phyloP scores from a whole-genome alignment of 345 rosid species.

The Arabidopsis arenosa region DNA sequence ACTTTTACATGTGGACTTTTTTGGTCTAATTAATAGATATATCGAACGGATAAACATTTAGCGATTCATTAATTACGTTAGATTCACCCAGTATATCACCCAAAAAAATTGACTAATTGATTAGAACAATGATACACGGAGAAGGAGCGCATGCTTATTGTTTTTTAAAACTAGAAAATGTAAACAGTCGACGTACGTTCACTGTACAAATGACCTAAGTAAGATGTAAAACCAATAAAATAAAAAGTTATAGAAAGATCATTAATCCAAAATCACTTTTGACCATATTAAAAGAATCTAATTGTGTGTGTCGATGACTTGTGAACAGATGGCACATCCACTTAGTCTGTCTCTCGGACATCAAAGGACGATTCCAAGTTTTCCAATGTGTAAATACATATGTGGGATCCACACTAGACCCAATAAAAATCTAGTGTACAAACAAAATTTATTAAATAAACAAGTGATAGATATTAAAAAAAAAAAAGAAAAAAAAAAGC shows the following conservation, averaged over 20 bases:
- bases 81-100: neutral
- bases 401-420: conserved; percentile 29
- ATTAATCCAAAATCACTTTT: conserved; percentile 12
- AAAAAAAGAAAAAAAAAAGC: too few relatives aligned
- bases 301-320: conserved; percentile 19
- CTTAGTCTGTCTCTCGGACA: conserved; percentile 22
- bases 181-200: neutral
- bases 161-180: neutral
- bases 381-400: conserved; percentile 11
- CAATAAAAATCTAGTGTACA: neutral
- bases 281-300: conserved; percentile 32
- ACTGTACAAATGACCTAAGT: neutral
- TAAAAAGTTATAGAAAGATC: neutral
- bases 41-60: conserved; percentile 7
- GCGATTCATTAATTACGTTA: too few relatives aligned
- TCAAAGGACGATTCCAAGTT: conserved; percentile 13
- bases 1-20: neutral
- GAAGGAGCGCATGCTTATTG: neutral
- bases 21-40: conserved; percentile 6
- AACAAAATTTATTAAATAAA: conserved; percentile 13
- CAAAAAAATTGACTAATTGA: neutral
- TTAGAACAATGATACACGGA: neutral
- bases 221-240: neutral
- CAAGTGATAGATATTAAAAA: too few relatives aligned
- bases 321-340: conserved; percentile 29